Evolutionary conservation across 2,329 filamentous ascomycete species (phyloP), one percentile per base, ranked within the genome.

Genomic region (Apiospora aurea): DNA sequence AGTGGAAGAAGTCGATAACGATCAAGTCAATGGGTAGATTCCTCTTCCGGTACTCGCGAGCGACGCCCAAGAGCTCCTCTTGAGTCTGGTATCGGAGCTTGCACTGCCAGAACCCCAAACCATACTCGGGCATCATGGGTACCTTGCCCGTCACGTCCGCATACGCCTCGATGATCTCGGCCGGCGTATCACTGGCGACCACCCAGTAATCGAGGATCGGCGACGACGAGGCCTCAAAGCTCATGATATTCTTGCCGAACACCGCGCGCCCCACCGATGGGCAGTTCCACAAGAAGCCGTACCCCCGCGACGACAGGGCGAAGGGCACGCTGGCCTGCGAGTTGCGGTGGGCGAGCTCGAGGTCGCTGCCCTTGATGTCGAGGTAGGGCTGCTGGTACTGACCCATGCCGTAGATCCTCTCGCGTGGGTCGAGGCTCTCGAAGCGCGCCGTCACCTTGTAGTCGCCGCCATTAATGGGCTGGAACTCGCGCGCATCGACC

Each of bases 1-100:
- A 92, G 77, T 92, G 90, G 78, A 92, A 92, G 78, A 89, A 92
- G 75, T 92, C 91, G 49, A 90, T 82, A 0, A 92, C 90, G n/a
- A 92, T 91, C 2, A 92, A 77, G 76, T 92, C 89, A 24, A 92
- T 82, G 0, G 90, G 90, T 21, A 92, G 78, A 0, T 87, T 77
- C 1, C 89, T 82, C 44, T 81, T 80, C 69, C 85, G 86, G 74
- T 92, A 89, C 76, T 92, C 89, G 6, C 90, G 80, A 0, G 90
- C 90, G 0, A 92, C 86, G 7, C 82, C 79, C 0, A 92, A 82
- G 0, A 92, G 77, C 77, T 93, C 89, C 24, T 91, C 89, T 75
- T 92, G 91, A 0, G 87, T 92, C 78, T 89, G 88, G 75, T 92
- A 92, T 0, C 90, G 84, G 14, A 92, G 81, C 79, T 91, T 92